Conservation (phyloP, 306 rosid genomes). For the Rubus parviflorus region DNA sequence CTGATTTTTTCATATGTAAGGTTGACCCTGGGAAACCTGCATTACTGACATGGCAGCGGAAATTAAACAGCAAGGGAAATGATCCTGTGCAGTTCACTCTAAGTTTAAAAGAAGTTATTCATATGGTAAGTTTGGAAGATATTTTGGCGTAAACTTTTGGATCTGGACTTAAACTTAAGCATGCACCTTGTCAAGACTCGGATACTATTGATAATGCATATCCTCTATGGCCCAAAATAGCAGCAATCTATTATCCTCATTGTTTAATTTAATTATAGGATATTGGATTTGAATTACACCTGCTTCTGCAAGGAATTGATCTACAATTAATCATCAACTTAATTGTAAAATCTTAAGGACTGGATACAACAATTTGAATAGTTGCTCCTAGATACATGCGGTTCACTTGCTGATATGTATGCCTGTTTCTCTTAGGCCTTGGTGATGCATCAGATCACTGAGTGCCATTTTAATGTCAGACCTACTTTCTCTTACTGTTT, state of each 20-base stretch:
- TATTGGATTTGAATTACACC: not conserved
- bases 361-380: not conserved
- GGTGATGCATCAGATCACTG: constrained; percentile 4
- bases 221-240: not conserved
- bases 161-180: constrained; percentile 4
- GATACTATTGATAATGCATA: constrained; percentile 9
- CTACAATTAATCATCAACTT: not conserved
- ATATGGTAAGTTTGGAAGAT: constrained; percentile 51
- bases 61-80: constrained; percentile 44
- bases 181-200: constrained; percentile 9
- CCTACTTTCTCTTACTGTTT: constrained; percentile 2
- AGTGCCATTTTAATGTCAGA: not conserved
- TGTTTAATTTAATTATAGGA: not conserved
- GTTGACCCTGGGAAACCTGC: constrained; percentile 67
- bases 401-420: not conserved
- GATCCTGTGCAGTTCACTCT: constrained; percentile 38
- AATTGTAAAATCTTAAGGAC: not conserved
- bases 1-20: constrained; percentile 27
- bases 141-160: not conserved
- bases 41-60: constrained; percentile 75
- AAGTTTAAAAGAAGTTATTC: constrained; percentile 59
- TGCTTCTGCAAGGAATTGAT: not conserved
- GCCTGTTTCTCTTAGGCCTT: constrained; percentile 16
- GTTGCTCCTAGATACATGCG: not conserved
- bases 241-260: not conserved